These are phyloP conservation scores for Metschnikowia dekortorum DNA, from an alignment of 805 yeast genomes.

Conservation along the genomic window DNA sequence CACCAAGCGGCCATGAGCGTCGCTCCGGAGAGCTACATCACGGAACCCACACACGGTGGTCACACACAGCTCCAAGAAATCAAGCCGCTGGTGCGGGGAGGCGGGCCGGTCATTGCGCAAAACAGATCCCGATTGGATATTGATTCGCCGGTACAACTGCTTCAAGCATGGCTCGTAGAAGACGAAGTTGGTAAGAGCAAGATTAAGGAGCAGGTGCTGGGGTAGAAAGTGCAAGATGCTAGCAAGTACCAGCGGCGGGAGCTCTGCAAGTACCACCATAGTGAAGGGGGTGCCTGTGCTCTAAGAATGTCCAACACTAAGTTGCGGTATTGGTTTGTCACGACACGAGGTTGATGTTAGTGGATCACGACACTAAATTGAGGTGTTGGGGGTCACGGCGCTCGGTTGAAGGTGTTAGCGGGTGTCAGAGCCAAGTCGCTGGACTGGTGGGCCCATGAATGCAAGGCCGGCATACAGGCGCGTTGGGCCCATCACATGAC, in stretches of 20 bases:
- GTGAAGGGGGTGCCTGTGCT: no score
- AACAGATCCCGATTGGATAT: conserved; percentile 20
- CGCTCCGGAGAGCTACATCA: conserved; percentile 11
- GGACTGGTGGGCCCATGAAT: no score
- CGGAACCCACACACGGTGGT: conserved; percentile 26
- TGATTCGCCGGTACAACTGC: conserved; percentile 25
- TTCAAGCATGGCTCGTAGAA: conserved; percentile 31
- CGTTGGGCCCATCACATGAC: no score
- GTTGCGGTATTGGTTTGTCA: no score
- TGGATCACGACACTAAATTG: no score
- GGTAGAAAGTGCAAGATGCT: conserved; percentile 21
- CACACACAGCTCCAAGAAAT: conserved; percentile 20
- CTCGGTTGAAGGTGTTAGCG: no score
- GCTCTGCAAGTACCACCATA: conserved; percentile 2
- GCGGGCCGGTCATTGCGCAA: conserved; percentile 7
- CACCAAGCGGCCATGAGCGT: conserved; percentile 23
- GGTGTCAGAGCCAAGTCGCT: no score
- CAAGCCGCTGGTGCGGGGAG: conserved; percentile 11
- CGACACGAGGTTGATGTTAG: no score
- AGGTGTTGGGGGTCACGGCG: no score
- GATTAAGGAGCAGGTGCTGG: conserved; percentile 28
- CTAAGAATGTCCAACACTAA: no score
- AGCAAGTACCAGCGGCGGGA: conserved; percentile 12
- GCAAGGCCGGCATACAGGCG: no score
- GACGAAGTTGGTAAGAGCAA: conserved; percentile 31